Evolutionary conservation across 2,329 filamentous ascomycete genomes (phyloP).

Genomic region (Phaeomoniella chlamydospora): DNA sequence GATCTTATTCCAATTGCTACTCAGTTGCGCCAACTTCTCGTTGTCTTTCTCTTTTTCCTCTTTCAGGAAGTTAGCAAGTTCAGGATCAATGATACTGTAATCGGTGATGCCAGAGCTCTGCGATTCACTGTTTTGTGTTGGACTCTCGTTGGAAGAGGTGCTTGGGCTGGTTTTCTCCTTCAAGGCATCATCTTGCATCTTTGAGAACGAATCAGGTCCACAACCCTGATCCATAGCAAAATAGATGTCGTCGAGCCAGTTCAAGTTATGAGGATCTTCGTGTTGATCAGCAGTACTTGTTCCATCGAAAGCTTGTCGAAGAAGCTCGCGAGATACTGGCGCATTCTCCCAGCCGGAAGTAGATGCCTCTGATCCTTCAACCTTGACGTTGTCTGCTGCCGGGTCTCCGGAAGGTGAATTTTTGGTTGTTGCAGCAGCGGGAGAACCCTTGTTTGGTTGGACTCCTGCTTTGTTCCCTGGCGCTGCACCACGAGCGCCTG

Average conservation of each 20-base stretch:
- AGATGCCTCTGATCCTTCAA: constrained; percentile 3
- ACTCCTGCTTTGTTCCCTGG: not conserved
- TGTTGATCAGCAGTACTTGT: constrained; percentile 9
- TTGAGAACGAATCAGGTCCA: not conserved
- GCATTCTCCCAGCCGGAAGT: constrained; percentile 3
- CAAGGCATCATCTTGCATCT: not conserved
- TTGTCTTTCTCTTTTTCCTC: constrained; percentile 1
- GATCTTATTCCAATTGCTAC: not conserved
- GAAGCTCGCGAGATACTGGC: constrained; percentile 3
- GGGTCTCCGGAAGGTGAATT: constrained; percentile 1
- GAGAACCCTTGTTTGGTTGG: constrained; percentile 1
- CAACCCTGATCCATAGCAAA: constrained; percentile 11
- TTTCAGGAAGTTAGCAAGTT: constrained; percentile 1
- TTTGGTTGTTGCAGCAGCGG: constrained; percentile 2
- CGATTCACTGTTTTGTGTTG: constrained; percentile 1
- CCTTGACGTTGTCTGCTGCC: constrained; percentile 19
- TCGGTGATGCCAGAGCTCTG: constrained; percentile 1
- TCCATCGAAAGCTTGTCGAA: constrained; percentile 3
- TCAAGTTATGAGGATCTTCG: constrained; percentile 21
- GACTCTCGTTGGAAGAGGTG: constrained; percentile 1
- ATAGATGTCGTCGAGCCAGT: constrained; percentile 16
- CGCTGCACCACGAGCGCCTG: constrained; percentile 6
- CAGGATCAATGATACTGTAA: not conserved
- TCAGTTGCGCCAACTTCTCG: not conserved
- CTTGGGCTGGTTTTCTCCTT: not conserved